A percentile compares a stretch with the other conserved stretches of the same genome.
phyloP scores from a whole-genome alignment of 352 stramenopile species.

The Thalassiosira livingstoniorum region DNA sequence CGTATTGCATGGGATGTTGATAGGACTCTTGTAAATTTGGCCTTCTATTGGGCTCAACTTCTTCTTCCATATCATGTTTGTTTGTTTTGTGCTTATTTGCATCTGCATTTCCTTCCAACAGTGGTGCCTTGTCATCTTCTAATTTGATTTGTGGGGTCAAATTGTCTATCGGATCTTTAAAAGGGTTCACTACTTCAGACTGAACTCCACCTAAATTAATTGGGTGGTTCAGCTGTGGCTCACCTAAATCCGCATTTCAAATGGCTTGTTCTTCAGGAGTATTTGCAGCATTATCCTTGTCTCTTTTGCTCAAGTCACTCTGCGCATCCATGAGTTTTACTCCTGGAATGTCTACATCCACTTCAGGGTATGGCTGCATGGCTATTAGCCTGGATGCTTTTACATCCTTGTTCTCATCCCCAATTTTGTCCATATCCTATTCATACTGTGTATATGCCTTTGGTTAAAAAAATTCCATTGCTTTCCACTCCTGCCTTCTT shows the following conservation, averaged over 20 bases:
- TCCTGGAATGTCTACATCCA: constrained; percentile 17
- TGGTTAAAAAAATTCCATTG: background rate
- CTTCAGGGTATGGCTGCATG: background rate
- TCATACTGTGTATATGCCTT: background rate
- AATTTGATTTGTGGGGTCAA: too few species aligned
- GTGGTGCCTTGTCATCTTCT: background rate
- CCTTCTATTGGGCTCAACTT: too few species aligned
- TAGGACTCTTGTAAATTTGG: too few species aligned
- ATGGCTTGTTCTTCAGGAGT: background rate
- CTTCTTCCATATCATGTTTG: too few species aligned
- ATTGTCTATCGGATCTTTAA: background rate
- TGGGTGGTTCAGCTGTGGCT: background rate
- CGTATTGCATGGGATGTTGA: too few species aligned
- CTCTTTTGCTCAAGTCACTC: too few species aligned
- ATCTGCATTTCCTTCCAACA: too few species aligned
- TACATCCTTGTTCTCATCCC: background rate
- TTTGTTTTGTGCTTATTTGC: too few species aligned
- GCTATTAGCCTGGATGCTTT: too few species aligned
- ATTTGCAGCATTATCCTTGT: background rate
- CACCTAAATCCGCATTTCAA: background rate
- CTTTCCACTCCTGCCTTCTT: background rate
- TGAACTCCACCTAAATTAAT: background rate
- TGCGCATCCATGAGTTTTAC: background rate
- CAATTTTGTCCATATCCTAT: background rate
- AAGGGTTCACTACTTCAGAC: background rate